Evolutionary conservation across 2,329 filamentous ascomycete genomes (phyloP).

Genomic region (Cytospora paraplurivora): DNA sequence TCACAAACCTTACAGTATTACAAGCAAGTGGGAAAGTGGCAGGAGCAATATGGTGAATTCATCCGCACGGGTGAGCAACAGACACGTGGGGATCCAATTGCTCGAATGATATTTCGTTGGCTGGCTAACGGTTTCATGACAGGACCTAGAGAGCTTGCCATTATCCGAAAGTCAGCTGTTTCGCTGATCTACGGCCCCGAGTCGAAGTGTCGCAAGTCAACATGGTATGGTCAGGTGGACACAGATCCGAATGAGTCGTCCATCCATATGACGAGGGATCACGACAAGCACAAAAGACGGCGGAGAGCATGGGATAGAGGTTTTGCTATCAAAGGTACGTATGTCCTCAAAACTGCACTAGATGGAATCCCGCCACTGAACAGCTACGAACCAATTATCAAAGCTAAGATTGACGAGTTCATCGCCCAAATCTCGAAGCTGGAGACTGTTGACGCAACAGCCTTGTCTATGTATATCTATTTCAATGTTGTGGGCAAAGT

Average conservation of each 20-base stretch:
- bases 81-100: accelerated
- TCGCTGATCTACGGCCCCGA: slow-evolving; percentile 40
- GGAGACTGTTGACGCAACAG: slow-evolving; percentile 30
- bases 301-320: slow-evolving; percentile 35
- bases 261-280: slow-evolving; percentile 43
- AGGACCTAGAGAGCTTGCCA: slow-evolving; percentile 41
- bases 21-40: slow-evolving; percentile 48
- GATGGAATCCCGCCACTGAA: slow-evolving; percentile 28
- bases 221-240: slow-evolving; percentile 43
- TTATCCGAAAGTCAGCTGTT: slow-evolving; percentile 33
- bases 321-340: slow-evolving; percentile 33
- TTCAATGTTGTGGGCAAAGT: slow-evolving; percentile 36
- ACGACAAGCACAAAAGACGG: slow-evolving; percentile 30
- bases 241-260: slow-evolving; percentile 36
- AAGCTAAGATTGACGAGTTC: slow-evolving; percentile 28
- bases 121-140: background rate
- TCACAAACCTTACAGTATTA: slow-evolving; percentile 57
- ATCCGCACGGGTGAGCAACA: slow-evolving; percentile 33
- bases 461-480: slow-evolving; percentile 33
- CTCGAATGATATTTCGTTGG: background rate
- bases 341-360: background rate
- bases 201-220: slow-evolving; percentile 43
- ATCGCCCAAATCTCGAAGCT: slow-evolving; percentile 28
- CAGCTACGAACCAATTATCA: slow-evolving; percentile 33
- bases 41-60: slow-evolving; percentile 54